These are phyloP conservation scores for Petasospora rhodanensis DNA, from an alignment of 1,139 yeast species.

Conservation along the genomic window DNA sequence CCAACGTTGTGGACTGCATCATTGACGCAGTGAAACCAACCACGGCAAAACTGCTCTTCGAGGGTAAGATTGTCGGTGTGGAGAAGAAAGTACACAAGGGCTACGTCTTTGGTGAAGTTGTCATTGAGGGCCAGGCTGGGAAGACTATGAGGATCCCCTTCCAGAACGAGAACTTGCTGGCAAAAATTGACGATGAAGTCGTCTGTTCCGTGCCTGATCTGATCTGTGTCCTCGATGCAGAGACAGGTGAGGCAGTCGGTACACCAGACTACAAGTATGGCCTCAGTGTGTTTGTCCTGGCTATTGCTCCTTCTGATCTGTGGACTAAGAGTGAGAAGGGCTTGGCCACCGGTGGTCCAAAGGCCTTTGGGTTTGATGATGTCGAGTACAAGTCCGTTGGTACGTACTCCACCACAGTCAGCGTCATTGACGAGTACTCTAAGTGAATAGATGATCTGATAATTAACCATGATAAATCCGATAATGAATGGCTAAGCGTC, in stretches of 20 bases:
- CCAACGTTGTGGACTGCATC: constrained; percentile 33
- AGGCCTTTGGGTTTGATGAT: constrained; percentile 31
- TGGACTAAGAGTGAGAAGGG: constrained; percentile 40
- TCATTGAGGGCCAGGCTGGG: constrained; percentile 30
- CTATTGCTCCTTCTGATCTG: constrained; percentile 34
- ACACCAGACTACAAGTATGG: constrained; percentile 46
- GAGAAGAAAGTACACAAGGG: constrained; percentile 39
- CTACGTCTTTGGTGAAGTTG: constrained; percentile 43
- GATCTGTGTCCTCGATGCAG: constrained; percentile 39
- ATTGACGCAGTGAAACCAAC: constrained; percentile 31
- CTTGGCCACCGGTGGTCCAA: constrained; percentile 39
- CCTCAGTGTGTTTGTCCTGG: constrained; percentile 37
- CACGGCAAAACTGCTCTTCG: constrained; percentile 34
- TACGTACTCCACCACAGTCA: constrained; percentile 29
- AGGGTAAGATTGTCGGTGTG: constrained; percentile 41
- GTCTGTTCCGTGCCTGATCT: constrained; percentile 44
- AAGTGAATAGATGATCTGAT: not conserved
- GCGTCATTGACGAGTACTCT: constrained; percentile 40
- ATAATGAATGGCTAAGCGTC: no score
- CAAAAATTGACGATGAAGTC: constrained; percentile 21
- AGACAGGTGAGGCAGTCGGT: constrained; percentile 43
- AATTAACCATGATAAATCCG: not conserved
- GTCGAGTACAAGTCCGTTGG: constrained; percentile 36
- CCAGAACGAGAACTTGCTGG: constrained; percentile 40
- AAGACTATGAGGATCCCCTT: constrained; percentile 36